phyloP scores from a whole-genome alignment of 257 asterid genomes.

The Solanum sitiens region DNA sequence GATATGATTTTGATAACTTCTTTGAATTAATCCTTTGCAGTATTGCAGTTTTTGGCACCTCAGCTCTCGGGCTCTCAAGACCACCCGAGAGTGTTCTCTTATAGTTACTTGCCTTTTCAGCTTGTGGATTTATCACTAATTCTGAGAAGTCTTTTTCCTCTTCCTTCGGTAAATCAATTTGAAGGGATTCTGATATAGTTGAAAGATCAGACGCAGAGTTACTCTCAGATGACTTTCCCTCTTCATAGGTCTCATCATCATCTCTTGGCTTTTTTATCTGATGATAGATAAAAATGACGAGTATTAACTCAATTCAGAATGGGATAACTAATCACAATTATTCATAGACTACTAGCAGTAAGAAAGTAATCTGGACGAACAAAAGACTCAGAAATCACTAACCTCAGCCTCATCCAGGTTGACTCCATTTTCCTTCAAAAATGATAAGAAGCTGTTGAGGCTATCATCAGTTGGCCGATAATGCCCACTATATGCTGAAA shows the following conservation, averaged over 20 bases:
- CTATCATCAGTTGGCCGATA: conserved; percentile 85
- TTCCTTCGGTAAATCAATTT: conserved; percentile 15
- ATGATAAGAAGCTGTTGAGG: conserved; percentile 49
- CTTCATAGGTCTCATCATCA: conserved; percentile 38
- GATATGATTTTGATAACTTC: conserved; percentile 64
- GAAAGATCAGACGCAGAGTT: conserved; percentile 13
- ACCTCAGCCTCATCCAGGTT: conserved; percentile 64
- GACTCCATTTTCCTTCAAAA: conserved; percentile 69
- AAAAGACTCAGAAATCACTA: conserved; percentile 5
- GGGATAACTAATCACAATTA: background rate
- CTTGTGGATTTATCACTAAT: conserved; percentile 14
- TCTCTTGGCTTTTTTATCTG: conserved; percentile 61
- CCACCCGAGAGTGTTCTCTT: conserved; percentile 84
- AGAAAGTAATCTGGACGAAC: background rate
- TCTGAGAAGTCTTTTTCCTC: conserved; percentile 11
- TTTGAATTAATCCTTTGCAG: conserved; percentile 75
- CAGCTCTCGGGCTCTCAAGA: conserved; percentile 71
- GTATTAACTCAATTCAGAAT: background rate
- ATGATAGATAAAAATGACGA: background rate
- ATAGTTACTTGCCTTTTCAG: conserved; percentile 26
- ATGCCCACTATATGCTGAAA: conserved; percentile 97
- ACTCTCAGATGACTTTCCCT: conserved; percentile 6
- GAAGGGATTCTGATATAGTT: conserved; percentile 12
- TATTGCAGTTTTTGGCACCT: conserved; percentile 52
- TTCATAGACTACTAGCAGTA: background rate